phyloP scores from a whole-genome alignment of 768 basidiomycete genomes.

The Trametes cubensis region DNA sequence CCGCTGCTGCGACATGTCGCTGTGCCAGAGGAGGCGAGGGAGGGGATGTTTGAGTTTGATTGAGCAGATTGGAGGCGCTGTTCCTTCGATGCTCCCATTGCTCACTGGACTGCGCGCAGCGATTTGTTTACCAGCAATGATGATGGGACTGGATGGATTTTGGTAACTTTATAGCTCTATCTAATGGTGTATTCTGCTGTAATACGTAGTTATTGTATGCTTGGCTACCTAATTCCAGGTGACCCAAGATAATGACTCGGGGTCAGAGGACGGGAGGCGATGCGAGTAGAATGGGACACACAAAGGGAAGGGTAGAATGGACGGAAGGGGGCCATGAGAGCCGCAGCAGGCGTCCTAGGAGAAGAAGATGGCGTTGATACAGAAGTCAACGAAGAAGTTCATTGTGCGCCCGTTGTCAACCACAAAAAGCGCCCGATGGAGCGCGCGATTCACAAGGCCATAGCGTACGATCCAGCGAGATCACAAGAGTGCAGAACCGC shows the following conservation, averaged over 20 bases:
- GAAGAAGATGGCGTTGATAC: constrained; percentile 19
- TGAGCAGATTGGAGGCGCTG: constrained; percentile 10
- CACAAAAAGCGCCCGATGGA: constrained; percentile 6
- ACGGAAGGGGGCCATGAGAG: constrained; percentile 3
- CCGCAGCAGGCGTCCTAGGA: constrained; percentile 7
- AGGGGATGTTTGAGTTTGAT: constrained; percentile 41
- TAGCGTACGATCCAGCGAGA: not conserved
- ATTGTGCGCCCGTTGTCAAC: constrained; percentile 21
- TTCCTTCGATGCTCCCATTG: not conserved
- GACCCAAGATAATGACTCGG: too few species aligned
- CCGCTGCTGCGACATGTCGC: constrained; percentile 69
- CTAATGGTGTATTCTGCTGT: constrained; percentile 27
- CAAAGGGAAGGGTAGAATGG: constrained; percentile 13
- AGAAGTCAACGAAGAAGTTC: constrained; percentile 17
- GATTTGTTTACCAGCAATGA: not conserved
- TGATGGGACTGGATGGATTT: constrained; percentile 6
- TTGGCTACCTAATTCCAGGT: not conserved
- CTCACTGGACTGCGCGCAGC: not conserved
- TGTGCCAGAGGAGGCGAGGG: constrained; percentile 39
- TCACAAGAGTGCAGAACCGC: not conserved
- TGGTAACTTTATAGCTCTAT: constrained; percentile 30
- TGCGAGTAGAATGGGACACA: not conserved
- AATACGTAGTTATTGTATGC: constrained; percentile 11
- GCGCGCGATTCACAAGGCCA: not conserved
- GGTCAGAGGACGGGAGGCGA: not conserved